These are phyloP conservation scores for Microsporum audouinii DNA, from an alignment of 2,329 filamentous ascomycete species.

Conservation along the genomic window DNA sequence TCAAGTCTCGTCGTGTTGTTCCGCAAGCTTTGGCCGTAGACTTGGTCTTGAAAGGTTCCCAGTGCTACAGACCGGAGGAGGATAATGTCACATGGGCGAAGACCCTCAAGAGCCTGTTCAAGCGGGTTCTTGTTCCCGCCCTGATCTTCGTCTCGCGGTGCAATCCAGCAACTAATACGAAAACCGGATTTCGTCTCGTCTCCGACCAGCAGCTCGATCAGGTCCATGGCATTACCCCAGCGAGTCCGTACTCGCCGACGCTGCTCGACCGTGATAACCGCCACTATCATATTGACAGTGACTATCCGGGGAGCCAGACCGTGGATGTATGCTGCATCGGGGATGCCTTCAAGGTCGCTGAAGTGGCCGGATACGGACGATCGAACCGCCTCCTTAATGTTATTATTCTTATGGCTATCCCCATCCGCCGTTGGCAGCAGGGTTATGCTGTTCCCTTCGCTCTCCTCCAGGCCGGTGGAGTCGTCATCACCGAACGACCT, in stretches of 20 bases:
- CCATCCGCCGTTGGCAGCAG: not conserved
- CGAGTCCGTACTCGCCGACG: conserved; percentile 56
- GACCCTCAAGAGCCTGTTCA: conserved; percentile 30
- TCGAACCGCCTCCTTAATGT: not conserved
- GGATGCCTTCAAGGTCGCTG: conserved; percentile 58
- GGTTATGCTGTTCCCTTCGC: conserved; percentile 5
- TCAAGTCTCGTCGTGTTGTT: conserved; percentile 58
- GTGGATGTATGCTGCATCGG: conserved; percentile 52
- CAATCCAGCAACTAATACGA: conserved; percentile 72
- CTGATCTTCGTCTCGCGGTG: conserved; percentile 23
- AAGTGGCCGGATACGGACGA: conserved; percentile 29
- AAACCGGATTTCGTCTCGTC: conserved; percentile 79
- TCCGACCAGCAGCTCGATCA: conserved; percentile 68
- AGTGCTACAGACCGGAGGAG: conserved; percentile 70
- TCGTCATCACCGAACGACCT: conserved; percentile 10
- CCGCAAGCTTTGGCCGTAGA: conserved; percentile 74
- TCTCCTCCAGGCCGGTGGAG: conserved; percentile 6
- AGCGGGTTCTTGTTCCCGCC: conserved; percentile 22
- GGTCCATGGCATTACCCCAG: conserved; percentile 44
- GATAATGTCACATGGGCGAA: conserved; percentile 65
- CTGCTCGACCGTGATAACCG: conserved; percentile 59
- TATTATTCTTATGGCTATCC: too few relatives aligned
- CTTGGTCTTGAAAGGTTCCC: conserved; percentile 59
- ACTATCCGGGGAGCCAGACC: conserved; percentile 67
- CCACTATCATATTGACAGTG: conserved; percentile 70